Evolutionary conservation across 805 yeast genomes (phyloP), one percentile per base, ranked within the genome.

Genomic region (Saturnispora zaruensis): DNA sequence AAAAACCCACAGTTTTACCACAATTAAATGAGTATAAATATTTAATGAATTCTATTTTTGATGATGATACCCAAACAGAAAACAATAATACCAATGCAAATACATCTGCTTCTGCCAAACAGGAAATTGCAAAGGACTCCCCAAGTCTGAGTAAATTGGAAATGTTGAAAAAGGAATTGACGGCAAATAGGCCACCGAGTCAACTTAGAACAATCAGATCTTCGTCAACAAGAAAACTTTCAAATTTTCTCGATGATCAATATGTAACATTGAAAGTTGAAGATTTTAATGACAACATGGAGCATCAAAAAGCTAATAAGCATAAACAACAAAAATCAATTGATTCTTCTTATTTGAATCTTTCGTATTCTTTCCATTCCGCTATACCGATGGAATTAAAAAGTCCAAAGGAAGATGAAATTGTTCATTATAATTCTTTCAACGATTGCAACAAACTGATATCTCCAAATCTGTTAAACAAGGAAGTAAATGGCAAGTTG

Each of bases 41-140:
- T 51, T 45, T 65, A 47, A 62, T 65, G 18, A 64, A 63, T 41
- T 59, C 66, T 2, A 64, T 65, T 3, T 65, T 65, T 52, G 63
- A 59, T 11, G 20, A 13, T 16, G 33, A 32, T 9, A 50, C 48
- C 24, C 26, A 36, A 25, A 18, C 44, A 38, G 49, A 49, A 36
- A 23, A 41, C n/a, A 21, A 20, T 4, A 9, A 7, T 8, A 14
- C 36, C 7, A 30, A 24, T 23, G 25, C 16, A 33, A 45, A 46
- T 24, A 8, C 33, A 1, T 33, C 24, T 26, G 14, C 7, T n/a
- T 18, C 23, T n/a, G 20, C 37, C 6, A 36, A 18, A 7, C 13
- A 7, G 20, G 38, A 21, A 3, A 8, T 5, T 26, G 16, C 34
- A n/a, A 11, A 21, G 24, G 20, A 41, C 13, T 24, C 13, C 24